phyloP scores from a whole-genome alignment of 768 basidiomycete species.

The Asterophora parasitica region DNA sequence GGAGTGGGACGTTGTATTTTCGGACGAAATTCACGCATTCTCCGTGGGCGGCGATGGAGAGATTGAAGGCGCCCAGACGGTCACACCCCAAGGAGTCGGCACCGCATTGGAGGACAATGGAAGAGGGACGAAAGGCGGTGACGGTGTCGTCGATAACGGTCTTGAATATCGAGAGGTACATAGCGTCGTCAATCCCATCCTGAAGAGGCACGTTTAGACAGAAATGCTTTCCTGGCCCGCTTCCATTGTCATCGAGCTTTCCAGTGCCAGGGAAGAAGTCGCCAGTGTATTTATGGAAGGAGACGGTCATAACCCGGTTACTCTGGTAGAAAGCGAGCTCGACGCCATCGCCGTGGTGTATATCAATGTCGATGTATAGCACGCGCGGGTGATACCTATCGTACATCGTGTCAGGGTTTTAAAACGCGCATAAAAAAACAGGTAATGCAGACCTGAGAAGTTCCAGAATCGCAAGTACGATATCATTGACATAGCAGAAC shows the following conservation, averaged over 20 bases:
- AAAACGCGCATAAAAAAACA: conserved; percentile 11
- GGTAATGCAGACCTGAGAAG: conserved; percentile 58
- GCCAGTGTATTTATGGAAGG: conserved; percentile 98
- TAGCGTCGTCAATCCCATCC: conserved; percentile 96
- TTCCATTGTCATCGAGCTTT: conserved; percentile 89
- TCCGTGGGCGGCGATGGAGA: conserved; percentile 95
- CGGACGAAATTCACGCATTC: conserved; percentile 98
- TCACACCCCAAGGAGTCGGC: conserved; percentile 96
- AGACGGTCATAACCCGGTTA: conserved; percentile 97
- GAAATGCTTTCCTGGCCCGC: conserved; percentile 89
- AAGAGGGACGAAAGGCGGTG: conserved; percentile 77
- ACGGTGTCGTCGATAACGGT: conserved; percentile 94
- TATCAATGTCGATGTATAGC: conserved; percentile 98
- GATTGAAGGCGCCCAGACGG: conserved; percentile 92
- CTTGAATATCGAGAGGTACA: conserved; percentile 94
- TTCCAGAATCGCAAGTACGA: conserved; percentile 91
- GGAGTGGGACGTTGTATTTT: conserved; percentile 83
- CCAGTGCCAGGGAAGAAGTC: conserved; percentile 99
- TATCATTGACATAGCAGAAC: conserved; percentile 98
- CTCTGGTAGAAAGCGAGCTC: conserved; percentile 97
- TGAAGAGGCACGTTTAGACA: conserved; percentile 91
- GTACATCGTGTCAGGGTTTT: not conserved
- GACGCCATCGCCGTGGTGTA: conserved; percentile 98
- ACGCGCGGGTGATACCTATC: conserved; percentile 87
- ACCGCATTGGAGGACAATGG: conserved; percentile 95